Percentiles rank a stretch among this genome's conserved stretches.
Evolutionary conservation across 768 basidiomycete species (phyloP).

Genomic region (Russula foetens): DNA sequence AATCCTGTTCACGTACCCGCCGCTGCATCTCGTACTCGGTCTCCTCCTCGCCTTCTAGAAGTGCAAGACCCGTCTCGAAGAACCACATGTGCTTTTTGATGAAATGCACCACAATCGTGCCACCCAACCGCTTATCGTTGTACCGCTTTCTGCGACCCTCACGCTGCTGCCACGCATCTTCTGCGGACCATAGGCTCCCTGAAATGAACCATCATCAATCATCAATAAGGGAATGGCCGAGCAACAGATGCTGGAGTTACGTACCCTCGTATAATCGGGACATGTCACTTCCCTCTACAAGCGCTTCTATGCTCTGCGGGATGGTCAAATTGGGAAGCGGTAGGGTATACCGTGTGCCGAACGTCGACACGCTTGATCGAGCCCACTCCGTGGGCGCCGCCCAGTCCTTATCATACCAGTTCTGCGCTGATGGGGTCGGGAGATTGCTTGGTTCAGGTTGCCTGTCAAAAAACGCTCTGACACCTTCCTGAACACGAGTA

Average conservation of each 20-base stretch:
- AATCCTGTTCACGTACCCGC: slow-evolving; percentile 1
- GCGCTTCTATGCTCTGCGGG: slow-evolving; percentile 74
- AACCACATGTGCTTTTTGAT: slow-evolving; percentile 98
- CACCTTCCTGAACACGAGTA: slow-evolving; percentile 51
- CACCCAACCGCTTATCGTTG: slow-evolving; percentile 67
- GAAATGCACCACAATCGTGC: slow-evolving; percentile 93
- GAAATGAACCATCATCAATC: not conserved
- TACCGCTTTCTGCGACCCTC: slow-evolving; percentile 64
- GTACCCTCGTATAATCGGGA: slow-evolving; percentile 58
- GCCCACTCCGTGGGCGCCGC: slow-evolving; percentile 54
- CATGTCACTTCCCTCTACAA: slow-evolving; percentile 90
- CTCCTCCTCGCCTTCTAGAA: slow-evolving; percentile 72
- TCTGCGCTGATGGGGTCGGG: slow-evolving; percentile 23
- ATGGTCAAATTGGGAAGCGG: slow-evolving; percentile 60
- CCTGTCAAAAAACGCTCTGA: slow-evolving; percentile 45
- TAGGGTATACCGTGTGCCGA: slow-evolving; percentile 65
- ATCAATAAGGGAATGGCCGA: not conserved
- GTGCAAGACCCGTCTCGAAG: slow-evolving; percentile 82
- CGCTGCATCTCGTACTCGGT: slow-evolving; percentile 37
- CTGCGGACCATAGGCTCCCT: slow-evolving; percentile 53
- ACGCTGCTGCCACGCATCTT: slow-evolving; percentile 61
- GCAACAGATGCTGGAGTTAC: slow-evolving; percentile 11
- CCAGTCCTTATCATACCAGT: slow-evolving; percentile 22
- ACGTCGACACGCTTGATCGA: slow-evolving; percentile 80
- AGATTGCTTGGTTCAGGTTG: slow-evolving; percentile 21